Base-by-base conservation (phyloP, 768 basidiomycete genomes). In the Auricularia heimuer region DNA sequence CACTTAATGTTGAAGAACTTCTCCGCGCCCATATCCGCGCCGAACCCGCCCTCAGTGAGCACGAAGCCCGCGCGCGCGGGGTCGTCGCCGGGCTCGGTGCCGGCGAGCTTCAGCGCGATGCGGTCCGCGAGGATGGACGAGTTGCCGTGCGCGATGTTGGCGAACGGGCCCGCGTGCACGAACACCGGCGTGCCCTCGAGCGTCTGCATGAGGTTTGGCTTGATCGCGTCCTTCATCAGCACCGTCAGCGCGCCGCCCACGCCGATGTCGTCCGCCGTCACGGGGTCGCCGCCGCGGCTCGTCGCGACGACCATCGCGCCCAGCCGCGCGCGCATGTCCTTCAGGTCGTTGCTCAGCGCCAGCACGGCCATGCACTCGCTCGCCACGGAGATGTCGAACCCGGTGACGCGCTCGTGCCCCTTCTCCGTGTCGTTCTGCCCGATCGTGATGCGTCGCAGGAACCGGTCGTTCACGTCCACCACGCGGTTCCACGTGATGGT, bases 1-100 rank as follows among this genome's bases (percentile, higher is more conserved):
- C 95, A 98, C 76, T 99, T 99, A 82, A 99, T 98, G 77, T 98
- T 98, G 82, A 93, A 98, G 83, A 98, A 99, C 76, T 99, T 97
- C 78, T 94, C 93, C 92, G 95, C 92, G 45, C 94, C 96, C 87
- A 98, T 99, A 75, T 99, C 96, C 24, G 96, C 95, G 65, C 96
- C 96, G 77, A 98, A 99, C 54, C 96, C 96, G 72, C 94, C 95
- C 77, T 99, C 96, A 35, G 96, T 99, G 69, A 99, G 85, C 66
- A 98, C 96, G 71, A 97, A 99, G 47, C 96, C 96, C 56, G 88
- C 85, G 61, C 88, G 86, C 63, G 88, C 86, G 4, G 88, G 68
- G 1, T 85, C 78, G 71, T 98, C 95, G 64, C 95, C 96, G 68
- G 90, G 84, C 74, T 98, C 97, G 16, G 89, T 90, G 66, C 96